phyloP scores from a whole-genome alignment of 371 early-diverging fungal genomes.

The Mortierella sp. region DNA sequence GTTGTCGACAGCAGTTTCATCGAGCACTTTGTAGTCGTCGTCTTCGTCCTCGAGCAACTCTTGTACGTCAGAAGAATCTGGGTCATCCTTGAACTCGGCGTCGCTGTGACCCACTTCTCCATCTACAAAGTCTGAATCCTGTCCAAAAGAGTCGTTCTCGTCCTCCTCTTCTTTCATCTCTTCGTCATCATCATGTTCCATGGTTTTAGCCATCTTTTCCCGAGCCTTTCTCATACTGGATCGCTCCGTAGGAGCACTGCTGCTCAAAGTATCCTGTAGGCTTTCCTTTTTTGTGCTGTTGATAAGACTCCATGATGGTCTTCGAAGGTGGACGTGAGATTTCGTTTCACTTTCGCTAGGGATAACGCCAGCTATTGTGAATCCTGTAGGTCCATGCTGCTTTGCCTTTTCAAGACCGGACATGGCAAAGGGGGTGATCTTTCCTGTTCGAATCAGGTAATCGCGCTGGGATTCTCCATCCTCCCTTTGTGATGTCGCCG shows the following conservation, averaged over 20 bases:
- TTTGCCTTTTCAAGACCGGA: conserved; percentile 47
- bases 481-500: conserved; percentile 30
- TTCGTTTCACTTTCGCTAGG: not conserved
- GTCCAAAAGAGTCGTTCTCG: too few species aligned
- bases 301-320: conserved; percentile 43
- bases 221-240: conserved; percentile 42
- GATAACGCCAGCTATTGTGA: not conserved
- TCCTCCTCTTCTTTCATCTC: conserved; percentile 10
- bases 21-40: conserved; percentile 32
- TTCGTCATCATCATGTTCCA: conserved; percentile 6
- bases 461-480: conserved; percentile 70
- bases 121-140: conserved; percentile 19
- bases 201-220: conserved; percentile 12
- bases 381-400: not conserved
- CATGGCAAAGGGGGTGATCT: conserved; percentile 80
- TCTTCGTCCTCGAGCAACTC: conserved; percentile 32
- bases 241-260: conserved; percentile 18
- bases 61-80: conserved; percentile 22
- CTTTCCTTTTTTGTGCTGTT: conserved; percentile 2
- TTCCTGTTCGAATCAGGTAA: conserved; percentile 76
- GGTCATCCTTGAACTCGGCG: conserved; percentile 20
- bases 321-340: conserved; percentile 42
- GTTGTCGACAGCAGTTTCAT: conserved; percentile 8
- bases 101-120: conserved; percentile 10
- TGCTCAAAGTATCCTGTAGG: not conserved